A percentile compares a stretch with the other conserved stretches of the same genome.
phyloP scores from a whole-genome alignment of 108 stramenopile species.

The Nitzschia palea region DNA sequence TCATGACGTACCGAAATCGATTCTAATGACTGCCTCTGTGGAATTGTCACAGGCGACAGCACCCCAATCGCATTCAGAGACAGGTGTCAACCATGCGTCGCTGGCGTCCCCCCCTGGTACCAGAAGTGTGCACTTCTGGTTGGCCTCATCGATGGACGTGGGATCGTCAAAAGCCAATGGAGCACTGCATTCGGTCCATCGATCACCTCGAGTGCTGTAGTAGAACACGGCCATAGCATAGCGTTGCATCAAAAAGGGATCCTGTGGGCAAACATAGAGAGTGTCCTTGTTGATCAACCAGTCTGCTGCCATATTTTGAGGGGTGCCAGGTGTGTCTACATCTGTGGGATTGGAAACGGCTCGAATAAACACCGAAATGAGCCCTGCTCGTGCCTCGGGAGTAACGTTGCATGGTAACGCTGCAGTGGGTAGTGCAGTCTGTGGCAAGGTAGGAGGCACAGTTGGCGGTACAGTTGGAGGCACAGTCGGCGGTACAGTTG shows the following conservation, averaged over 20 bases:
- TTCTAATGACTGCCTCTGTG: constrained; percentile 20
- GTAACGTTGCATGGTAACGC: too few species aligned
- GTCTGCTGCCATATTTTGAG: constrained; percentile 39
- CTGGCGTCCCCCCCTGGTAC: constrained; percentile 21
- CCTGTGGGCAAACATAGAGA: constrained; percentile 42
- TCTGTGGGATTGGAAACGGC: constrained; percentile 27
- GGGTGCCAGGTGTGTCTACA: constrained; percentile 33
- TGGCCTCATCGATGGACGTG: constrained; percentile 39
- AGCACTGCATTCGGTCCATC: constrained; percentile 65
- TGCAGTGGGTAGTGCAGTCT: too few species aligned
- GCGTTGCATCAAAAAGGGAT: constrained; percentile 44
- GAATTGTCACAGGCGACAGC: constrained; percentile 52
- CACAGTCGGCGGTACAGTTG: not conserved
- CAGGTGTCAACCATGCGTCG: constrained; percentile 63
- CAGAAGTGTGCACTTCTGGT: constrained; percentile 39
- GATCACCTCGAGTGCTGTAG: constrained; percentile 44
- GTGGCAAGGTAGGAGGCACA: constrained; percentile 11
- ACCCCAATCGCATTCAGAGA: constrained; percentile 64
- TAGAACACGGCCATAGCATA: constrained; percentile 58
- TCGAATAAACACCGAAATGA: constrained; percentile 35
- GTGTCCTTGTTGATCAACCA: constrained; percentile 59
- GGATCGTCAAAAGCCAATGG: constrained; percentile 30
- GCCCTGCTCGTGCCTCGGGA: constrained; percentile 16
- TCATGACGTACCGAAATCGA: constrained; percentile 49
- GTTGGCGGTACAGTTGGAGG: constrained; percentile 9